Conservation (phyloP, 495 filamentous ascomycete genomes). For the Amphirosellinia nigrospora region DNA sequence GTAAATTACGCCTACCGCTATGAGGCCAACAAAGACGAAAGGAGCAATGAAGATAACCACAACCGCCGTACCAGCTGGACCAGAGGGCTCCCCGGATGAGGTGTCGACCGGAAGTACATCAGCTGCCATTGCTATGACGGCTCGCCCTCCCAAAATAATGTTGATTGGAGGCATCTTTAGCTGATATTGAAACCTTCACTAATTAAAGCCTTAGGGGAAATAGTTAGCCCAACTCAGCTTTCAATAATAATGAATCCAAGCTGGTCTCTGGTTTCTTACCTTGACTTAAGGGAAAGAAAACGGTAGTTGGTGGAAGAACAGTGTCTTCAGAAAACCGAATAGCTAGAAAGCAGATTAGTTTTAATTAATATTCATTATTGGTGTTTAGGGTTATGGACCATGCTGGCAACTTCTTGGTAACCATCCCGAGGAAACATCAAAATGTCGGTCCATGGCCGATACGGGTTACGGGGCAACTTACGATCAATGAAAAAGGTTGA, state of each 20-base stretch:
- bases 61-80: background rate
- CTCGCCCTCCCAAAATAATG: background rate
- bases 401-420: background rate
- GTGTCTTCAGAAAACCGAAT: background rate
- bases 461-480: background rate
- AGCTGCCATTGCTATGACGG: background rate
- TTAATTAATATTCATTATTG: background rate
- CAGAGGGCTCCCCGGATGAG: background rate
- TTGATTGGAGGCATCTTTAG: constrained; percentile 2
- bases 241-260: background rate
- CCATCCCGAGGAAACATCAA: background rate
- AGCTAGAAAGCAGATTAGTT: background rate
- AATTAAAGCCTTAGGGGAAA: background rate
- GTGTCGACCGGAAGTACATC: background rate
- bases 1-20: background rate
- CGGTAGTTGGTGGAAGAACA: background rate
- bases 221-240: background rate
- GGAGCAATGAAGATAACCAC: background rate
- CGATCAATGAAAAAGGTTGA: background rate
- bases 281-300: background rate
- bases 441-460: background rate
- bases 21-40: background rate
- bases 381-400: background rate
- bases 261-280: background rate
- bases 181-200: background rate